A percentile compares a stretch with the other conserved stretches of the same genome.
Evolutionary conservation across 2,329 filamentous ascomycete genomes (phyloP).

Genomic region (Exophiala sp.): DNA sequence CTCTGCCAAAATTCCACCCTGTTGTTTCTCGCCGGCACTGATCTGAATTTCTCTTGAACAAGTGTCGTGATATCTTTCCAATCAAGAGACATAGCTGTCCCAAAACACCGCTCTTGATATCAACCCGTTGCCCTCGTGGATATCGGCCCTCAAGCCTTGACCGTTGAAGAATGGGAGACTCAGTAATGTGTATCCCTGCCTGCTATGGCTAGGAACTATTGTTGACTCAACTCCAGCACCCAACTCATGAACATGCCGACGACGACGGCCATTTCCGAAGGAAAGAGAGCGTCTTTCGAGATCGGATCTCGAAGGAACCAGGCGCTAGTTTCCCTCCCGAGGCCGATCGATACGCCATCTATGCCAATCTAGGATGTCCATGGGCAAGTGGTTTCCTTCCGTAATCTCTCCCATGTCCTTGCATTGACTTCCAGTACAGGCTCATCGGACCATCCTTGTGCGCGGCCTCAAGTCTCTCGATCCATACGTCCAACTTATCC

Average conservation of each 20-base stretch:
- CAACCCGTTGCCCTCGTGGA: no score
- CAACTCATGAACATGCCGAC: conserved; percentile 36
- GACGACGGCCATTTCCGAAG: conserved; percentile 50
- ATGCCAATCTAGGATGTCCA: conserved; percentile 56
- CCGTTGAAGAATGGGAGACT: conserved; percentile 17
- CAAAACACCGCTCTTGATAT: no score
- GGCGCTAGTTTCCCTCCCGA: conserved; percentile 53
- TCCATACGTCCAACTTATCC: conserved; percentile 45
- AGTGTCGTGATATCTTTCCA: no score
- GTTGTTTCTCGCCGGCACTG: no score
- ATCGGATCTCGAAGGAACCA: conserved; percentile 49
- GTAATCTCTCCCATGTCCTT: not conserved
- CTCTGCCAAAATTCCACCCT: no score
- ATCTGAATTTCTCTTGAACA: no score
- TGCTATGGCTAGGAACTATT: no score
- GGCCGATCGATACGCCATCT: conserved; percentile 56
- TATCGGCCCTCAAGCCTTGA: not conserved
- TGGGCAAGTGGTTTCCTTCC: conserved; percentile 40
- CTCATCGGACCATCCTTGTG: conserved; percentile 47
- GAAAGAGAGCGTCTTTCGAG: conserved; percentile 51
- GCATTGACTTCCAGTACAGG: conserved; percentile 30
- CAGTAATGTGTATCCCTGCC: conserved; percentile 3
- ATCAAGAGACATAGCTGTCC: no score
- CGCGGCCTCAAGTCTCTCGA: conserved; percentile 48
- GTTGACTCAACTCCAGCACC: conserved; percentile 15